phyloP scores from a whole-genome alignment of 2,329 filamentous ascomycete species.

The Cylindrodendrum hubeiense region DNA sequence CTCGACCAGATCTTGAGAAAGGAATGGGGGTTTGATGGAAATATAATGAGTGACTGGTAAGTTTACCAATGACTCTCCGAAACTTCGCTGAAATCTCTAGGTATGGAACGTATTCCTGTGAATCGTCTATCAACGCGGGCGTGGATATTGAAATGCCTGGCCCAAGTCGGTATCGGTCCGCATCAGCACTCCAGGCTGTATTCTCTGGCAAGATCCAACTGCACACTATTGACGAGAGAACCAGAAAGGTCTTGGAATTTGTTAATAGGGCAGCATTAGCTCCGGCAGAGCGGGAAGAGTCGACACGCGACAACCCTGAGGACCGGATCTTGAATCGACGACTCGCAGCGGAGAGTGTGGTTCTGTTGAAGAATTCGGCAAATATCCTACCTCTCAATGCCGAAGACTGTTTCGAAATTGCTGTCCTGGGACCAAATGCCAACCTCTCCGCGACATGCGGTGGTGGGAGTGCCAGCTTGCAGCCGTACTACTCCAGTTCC shows the following conservation, averaged over 20 bases:
- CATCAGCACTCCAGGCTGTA: not conserved
- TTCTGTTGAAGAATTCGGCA: slow-evolving; percentile 74
- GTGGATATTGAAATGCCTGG: slow-evolving; percentile 50
- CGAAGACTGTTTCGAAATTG: slow-evolving; percentile 54
- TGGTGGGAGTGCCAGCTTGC: slow-evolving; percentile 48
- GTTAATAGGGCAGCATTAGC: not conserved
- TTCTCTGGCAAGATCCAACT: not conserved
- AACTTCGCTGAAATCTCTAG: not conserved
- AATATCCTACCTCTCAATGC: slow-evolving; percentile 64
- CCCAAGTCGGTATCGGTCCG: slow-evolving; percentile 30
- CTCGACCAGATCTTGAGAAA: slow-evolving; percentile 53
- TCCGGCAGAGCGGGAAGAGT: not conserved
- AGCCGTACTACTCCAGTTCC: slow-evolving; percentile 47
- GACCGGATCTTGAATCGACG: slow-evolving; percentile 6
- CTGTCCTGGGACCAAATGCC: slow-evolving; percentile 67
- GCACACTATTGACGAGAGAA: slow-evolving; percentile 1
- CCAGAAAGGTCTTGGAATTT: slow-evolving; percentile 13
- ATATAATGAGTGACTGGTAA: slow-evolving; percentile 60
- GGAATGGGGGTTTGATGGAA: slow-evolving; percentile 57
- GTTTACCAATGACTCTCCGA: not conserved
- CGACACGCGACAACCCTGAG: not conserved
- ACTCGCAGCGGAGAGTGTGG: slow-evolving; percentile 57
- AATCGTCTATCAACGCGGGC: slow-evolving; percentile 42
- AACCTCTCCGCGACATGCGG: slow-evolving; percentile 50
- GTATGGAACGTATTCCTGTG: slow-evolving; percentile 42